A percentile compares a stretch with the other conserved stretches of the same genome.
Evolutionary conservation across 129 eudicot species (phyloP).

Genomic region (Flaveria sonorensis): DNA sequence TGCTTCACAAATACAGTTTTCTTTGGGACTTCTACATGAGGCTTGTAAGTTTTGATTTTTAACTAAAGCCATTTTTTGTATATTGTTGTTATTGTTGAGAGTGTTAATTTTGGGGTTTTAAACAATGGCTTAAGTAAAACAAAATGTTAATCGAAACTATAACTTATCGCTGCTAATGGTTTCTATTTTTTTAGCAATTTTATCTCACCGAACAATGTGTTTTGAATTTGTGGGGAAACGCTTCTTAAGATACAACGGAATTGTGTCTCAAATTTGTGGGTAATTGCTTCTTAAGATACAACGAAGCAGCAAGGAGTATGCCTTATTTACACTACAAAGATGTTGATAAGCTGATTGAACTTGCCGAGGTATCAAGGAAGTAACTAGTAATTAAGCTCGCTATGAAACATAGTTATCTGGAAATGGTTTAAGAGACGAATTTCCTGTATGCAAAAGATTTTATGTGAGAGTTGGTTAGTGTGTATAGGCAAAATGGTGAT

Average conservation of each 20-base stretch:
- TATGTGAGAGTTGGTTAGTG: too few species aligned
- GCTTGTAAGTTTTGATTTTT: constrained; percentile 25
- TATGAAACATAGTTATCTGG: too few species aligned
- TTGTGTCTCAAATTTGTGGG: too few species aligned
- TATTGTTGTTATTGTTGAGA: neutral
- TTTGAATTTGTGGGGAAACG: neutral
- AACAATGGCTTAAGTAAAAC: neutral
- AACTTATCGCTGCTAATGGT: neutral
- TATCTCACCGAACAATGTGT: neutral
- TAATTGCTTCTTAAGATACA: too few species aligned
- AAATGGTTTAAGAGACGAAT: too few species aligned
- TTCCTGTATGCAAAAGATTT: too few species aligned
- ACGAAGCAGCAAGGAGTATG: too few species aligned
- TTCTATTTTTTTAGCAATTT: neutral
- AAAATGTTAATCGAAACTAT: neutral
- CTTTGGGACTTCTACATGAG: neutral
- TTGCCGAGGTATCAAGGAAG: too few species aligned
- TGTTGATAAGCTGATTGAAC: too few species aligned
- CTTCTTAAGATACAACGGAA: neutral
- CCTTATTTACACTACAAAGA: too few species aligned
- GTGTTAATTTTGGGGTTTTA: neutral
- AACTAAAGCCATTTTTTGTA: neutral
- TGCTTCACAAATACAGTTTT: neutral
- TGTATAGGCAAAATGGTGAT: too few species aligned
- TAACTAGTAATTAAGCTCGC: too few species aligned